A percentile compares a stretch with the other conserved stretches of the same genome.
Conservation (phyloP, 1,139 yeast genomes). For the Lodderomyces oxycetoniae region DNA sequence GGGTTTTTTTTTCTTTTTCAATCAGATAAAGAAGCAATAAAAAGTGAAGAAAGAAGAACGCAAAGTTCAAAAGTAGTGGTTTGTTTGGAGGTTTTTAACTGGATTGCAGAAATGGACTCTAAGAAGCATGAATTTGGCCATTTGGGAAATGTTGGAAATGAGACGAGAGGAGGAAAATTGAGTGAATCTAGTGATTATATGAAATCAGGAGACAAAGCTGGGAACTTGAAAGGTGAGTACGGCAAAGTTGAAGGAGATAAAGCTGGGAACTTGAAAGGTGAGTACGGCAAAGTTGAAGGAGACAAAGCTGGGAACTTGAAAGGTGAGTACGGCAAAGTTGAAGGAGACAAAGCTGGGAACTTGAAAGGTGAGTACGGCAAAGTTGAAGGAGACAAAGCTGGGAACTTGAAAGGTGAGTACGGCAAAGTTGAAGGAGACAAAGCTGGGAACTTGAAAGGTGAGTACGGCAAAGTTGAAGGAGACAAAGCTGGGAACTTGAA, state of each 20-base stretch:
- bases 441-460: slow-evolving; percentile 6
- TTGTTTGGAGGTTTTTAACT: too few relatives aligned
- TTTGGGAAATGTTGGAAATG: background rate
- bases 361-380: too few relatives aligned
- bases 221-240: background rate
- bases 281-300: background rate
- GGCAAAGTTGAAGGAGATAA: background rate
- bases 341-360: background rate
- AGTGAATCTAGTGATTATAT: background rate
- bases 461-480: slow-evolving; percentile 7
- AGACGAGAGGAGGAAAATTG: slow-evolving; percentile 7
- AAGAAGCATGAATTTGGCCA: slow-evolving; percentile 1
- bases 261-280: too few relatives aligned
- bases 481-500: slow-evolving; percentile 8
- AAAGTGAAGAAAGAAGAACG: too few relatives aligned
- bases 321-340: too few relatives aligned
- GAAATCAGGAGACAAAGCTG: background rate
- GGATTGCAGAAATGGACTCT: too few relatives aligned
- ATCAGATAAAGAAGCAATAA: too few relatives aligned
- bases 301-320: background rate
- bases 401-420: slow-evolving; percentile 7
- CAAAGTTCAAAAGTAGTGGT: too few relatives aligned
- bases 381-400: slow-evolving; percentile 5
- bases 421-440: slow-evolving; percentile 7
- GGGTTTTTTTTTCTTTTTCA: too few relatives aligned